Conservation (phyloP, 1,284 basidiomycete genomes). For the Rhodotorula sp. region DNA sequence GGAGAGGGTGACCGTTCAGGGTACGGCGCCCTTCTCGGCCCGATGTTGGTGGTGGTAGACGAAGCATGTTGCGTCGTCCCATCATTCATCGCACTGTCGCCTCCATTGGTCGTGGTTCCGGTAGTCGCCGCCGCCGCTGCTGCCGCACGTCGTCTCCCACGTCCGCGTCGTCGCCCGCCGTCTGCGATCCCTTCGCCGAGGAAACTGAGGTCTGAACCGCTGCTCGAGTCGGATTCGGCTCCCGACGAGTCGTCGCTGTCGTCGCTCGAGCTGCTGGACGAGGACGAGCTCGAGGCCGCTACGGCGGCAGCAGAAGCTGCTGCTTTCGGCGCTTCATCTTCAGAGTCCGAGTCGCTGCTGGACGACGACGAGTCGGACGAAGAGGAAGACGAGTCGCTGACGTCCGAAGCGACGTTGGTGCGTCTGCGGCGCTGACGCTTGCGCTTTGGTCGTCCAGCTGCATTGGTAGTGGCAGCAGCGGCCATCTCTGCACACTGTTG, state of each 20-base stretch:
- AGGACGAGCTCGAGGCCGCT: neutral
- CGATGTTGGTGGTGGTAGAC: too few species aligned
- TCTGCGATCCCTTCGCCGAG: conserved; percentile 22
- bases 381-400: conserved; percentile 16
- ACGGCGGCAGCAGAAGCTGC: neutral
- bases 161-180: conserved; percentile 12
- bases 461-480: conserved; percentile 20
- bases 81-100: too few species aligned
- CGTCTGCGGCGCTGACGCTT: conserved; percentile 36
- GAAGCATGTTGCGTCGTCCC: too few species aligned
- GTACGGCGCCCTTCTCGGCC: conserved; percentile 17
- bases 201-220: conserved; percentile 21
- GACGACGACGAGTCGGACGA: conserved; percentile 12
- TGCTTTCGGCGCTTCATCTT: neutral
- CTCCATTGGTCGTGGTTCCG: neutral
- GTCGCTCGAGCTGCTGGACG: conserved; percentile 3
- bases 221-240: conserved; percentile 12
- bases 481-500: conserved; percentile 19
- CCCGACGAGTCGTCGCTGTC: neutral
- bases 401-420: conserved; percentile 13
- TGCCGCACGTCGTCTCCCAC: conserved; percentile 6
- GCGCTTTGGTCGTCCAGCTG: conserved; percentile 33
- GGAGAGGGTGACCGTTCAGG: conserved; percentile 34
- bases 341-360: conserved; percentile 1
- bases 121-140: conserved; percentile 1